These are phyloP conservation scores for Cryptococcus neoformans DNA, from an alignment of 1,284 basidiomycete genomes.

Conservation along the genomic window DNA sequence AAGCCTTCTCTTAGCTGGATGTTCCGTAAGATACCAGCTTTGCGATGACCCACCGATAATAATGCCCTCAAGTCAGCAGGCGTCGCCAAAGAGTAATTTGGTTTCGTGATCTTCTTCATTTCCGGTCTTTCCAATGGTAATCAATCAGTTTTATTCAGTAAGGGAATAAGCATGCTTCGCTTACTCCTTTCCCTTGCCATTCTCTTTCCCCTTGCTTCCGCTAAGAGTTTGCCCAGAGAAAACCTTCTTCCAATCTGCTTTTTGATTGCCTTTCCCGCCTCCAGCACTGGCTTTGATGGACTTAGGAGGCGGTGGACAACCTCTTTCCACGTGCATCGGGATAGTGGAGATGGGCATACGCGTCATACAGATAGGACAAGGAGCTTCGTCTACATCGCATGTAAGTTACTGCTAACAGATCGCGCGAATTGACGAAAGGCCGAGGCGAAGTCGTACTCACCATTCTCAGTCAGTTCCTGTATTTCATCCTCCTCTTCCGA, in stretches of 20 bases:
- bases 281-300: constrained; percentile 6
- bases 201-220: constrained; percentile 24
- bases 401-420: background rate
- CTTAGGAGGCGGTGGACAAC: constrained; percentile 37
- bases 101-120: constrained; percentile 44
- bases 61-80: constrained; percentile 37
- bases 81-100: constrained; percentile 42
- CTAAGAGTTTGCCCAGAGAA: constrained; percentile 34
- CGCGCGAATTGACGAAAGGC: no score
- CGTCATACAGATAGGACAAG: constrained; percentile 42
- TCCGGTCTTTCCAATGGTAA: constrained; percentile 14
- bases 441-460: constrained; percentile 22
- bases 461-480: constrained; percentile 32
- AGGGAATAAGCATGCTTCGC: background rate
- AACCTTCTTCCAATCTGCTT: constrained; percentile 46
- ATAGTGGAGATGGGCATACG: constrained; percentile 36
- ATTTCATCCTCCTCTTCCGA: constrained; percentile 24
- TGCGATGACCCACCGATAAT: constrained; percentile 23
- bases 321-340: constrained; percentile 42
- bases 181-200: background rate
- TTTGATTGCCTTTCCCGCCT: constrained; percentile 28
- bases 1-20: background rate
- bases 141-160: constrained; percentile 1
- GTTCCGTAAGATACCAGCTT: no score
- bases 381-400: constrained; percentile 27